A percentile compares a stretch with the other conserved stretches of the same genome.
phyloP scores from a whole-genome alignment of 805 yeast genomes.

The Ogataea thermomethanolica region DNA sequence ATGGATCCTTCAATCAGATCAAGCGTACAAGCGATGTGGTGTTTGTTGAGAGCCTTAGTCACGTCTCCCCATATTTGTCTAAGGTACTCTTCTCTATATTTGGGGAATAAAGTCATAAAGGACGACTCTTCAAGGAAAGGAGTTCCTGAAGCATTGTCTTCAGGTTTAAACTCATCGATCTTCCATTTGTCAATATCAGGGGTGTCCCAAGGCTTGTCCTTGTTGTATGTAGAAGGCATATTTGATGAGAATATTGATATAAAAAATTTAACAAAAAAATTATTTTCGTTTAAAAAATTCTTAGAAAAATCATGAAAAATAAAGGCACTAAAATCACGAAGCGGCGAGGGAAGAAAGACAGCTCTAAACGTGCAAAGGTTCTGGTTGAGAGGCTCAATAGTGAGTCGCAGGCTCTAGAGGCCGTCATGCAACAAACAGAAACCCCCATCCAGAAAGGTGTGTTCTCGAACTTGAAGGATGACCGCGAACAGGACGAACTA shows the following conservation, averaged over 20 bases:
- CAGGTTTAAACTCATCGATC: slow-evolving; percentile 81
- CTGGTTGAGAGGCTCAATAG: slow-evolving; percentile 28
- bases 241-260: slow-evolving; percentile 3
- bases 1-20: slow-evolving; percentile 95
- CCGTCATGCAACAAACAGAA: slow-evolving; percentile 12
- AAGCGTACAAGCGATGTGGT: slow-evolving; percentile 76
- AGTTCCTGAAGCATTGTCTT: slow-evolving; percentile 80
- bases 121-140: slow-evolving; percentile 96
- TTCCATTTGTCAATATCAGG: slow-evolving; percentile 93
- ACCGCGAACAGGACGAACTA: slow-evolving; percentile 37
- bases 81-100: slow-evolving; percentile 88
- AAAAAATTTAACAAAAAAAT: slow-evolving; percentile 2
- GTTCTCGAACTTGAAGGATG: slow-evolving; percentile 39
- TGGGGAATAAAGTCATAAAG: slow-evolving; percentile 92
- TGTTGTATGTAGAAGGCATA: slow-evolving; percentile 92
- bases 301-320: slow-evolving; percentile 1
- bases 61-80: slow-evolving; percentile 93
- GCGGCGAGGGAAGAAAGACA: slow-evolving; percentile 3
- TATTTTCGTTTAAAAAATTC: neutral
- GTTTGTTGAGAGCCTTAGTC: slow-evolving; percentile 69
- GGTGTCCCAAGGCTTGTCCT: slow-evolving; percentile 98
- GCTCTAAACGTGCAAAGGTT: slow-evolving; percentile 15
- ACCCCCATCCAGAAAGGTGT: slow-evolving; percentile 18
- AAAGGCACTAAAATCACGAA: slow-evolving; percentile 4
- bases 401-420: slow-evolving; percentile 21